Conservation (phyloP, 148 eudicot species). For the Cornus florida region DNA sequence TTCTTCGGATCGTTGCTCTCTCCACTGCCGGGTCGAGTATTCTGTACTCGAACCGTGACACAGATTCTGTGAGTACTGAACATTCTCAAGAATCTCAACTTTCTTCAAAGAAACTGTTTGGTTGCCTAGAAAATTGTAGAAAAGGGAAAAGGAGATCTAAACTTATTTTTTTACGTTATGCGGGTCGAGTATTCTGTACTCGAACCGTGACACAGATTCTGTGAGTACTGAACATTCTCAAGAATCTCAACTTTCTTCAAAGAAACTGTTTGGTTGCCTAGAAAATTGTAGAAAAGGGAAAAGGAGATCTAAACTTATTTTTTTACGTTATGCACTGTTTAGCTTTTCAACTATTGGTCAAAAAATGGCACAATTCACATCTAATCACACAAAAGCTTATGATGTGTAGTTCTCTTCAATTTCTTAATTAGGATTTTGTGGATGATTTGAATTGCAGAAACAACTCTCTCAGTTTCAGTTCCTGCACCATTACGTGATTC, state of each 20-base stretch:
- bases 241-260: neutral
- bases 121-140: neutral
- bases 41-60: conserved; percentile 24
- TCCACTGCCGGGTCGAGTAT: conserved; percentile 53
- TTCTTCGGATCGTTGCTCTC: conserved; percentile 39
- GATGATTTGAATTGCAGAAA: conserved; percentile 13
- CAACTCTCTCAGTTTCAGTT: conserved; percentile 30
- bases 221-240: conserved; percentile 28
- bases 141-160: neutral
- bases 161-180: neutral
- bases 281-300: neutral
- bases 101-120: conserved; percentile 1
- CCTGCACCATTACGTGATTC: conserved; percentile 25
- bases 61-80: conserved; percentile 33
- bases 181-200: conserved; percentile 28
- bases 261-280: conserved; percentile 9
- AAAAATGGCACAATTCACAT: no score
- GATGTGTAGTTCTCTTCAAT: no score
- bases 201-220: conserved; percentile 21
- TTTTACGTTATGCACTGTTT: neutral
- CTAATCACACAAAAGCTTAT: no score
- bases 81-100: neutral
- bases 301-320: neutral
- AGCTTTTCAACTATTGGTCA: no score
- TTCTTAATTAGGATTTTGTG: no score